These are phyloP conservation scores for Phytopythium oedochilum DNA, from an alignment of 352 stramenopile species.

Conservation along the genomic window DNA sequence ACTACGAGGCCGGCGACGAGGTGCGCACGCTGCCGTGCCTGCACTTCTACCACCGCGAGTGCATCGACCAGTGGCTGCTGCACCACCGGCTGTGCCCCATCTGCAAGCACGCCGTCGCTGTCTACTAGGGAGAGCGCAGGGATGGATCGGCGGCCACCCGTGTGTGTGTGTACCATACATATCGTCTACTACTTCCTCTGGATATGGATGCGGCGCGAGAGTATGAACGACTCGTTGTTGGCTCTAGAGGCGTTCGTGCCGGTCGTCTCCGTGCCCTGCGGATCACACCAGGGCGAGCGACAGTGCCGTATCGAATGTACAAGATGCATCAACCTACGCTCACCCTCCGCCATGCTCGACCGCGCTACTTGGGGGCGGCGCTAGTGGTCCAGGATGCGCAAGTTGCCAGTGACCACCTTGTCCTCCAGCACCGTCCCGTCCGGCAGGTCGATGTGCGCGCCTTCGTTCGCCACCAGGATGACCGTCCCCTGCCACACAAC, in stretches of 20 bases:
- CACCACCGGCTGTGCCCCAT: constrained; percentile 82
- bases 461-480: constrained; percentile 94
- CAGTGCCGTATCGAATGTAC: not conserved
- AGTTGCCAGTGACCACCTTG: constrained; percentile 93
- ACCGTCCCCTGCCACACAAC: constrained; percentile 80
- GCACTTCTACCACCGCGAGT: constrained; percentile 89
- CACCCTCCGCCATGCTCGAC: too few relatives aligned
- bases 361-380: too few relatives aligned
- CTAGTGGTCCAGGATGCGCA: constrained; percentile 92
- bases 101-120: constrained; percentile 80
- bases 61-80: constrained; percentile 89
- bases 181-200: too few relatives aligned
- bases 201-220: too few relatives aligned
- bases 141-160: too few relatives aligned
- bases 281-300: too few relatives aligned
- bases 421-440: constrained; percentile 92
- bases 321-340: constrained; percentile 21
- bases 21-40: constrained; percentile 78
- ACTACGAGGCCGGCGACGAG: constrained; percentile 74
- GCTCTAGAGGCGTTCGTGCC: too few relatives aligned
- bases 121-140: constrained; percentile 34
- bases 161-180: constrained; percentile 3
- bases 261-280: too few relatives aligned
- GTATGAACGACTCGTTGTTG: too few relatives aligned
- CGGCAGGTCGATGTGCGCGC: constrained; percentile 90